Conservation (phyloP, 2,329 filamentous ascomycete genomes). For the Aspergillus floridensis region DNA sequence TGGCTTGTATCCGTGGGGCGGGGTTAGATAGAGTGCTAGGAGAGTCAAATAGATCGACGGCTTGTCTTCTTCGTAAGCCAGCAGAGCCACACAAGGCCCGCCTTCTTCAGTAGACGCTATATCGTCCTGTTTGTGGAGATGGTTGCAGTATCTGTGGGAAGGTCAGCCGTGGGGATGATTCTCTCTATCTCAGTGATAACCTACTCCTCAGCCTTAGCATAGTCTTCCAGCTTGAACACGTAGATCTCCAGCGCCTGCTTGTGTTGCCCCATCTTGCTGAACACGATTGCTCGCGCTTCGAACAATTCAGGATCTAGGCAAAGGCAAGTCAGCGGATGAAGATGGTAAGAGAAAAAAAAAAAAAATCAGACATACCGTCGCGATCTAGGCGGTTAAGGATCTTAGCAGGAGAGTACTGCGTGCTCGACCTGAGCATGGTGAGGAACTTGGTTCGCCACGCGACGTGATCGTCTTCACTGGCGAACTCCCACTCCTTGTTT, state of each 20-base stretch:
- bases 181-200: slow-evolving; percentile 29
- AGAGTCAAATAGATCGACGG: slow-evolving; percentile 90
- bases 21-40: slow-evolving; percentile 82
- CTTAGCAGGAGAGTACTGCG: slow-evolving; percentile 74
- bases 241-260: slow-evolving; percentile 96
- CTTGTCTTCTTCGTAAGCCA: slow-evolving; percentile 51
- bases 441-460: slow-evolving; percentile 66
- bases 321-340: slow-evolving; percentile 10
- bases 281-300: slow-evolving; percentile 83
- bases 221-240: slow-evolving; percentile 88
- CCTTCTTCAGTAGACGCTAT: slow-evolving; percentile 34
- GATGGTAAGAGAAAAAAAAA: too few relatives aligned
- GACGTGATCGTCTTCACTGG: slow-evolving; percentile 50
- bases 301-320: slow-evolving; percentile 74
- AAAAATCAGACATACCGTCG: slow-evolving; percentile 61
- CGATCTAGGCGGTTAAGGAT: slow-evolving; percentile 75
- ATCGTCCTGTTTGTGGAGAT: slow-evolving; percentile 66
- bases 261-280: slow-evolving; percentile 93
- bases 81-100: slow-evolving; percentile 38
- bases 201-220: slow-evolving; percentile 87
- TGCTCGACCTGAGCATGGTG: slow-evolving; percentile 70
- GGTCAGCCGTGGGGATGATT: slow-evolving; percentile 9
- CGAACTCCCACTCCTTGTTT: slow-evolving; percentile 36
- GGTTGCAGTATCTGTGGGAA: slow-evolving; percentile 76
- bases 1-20: slow-evolving; percentile 67